Evolutionary conservation across 345 rosid species (phyloP).

Genomic region (Corchorus capsularis): DNA sequence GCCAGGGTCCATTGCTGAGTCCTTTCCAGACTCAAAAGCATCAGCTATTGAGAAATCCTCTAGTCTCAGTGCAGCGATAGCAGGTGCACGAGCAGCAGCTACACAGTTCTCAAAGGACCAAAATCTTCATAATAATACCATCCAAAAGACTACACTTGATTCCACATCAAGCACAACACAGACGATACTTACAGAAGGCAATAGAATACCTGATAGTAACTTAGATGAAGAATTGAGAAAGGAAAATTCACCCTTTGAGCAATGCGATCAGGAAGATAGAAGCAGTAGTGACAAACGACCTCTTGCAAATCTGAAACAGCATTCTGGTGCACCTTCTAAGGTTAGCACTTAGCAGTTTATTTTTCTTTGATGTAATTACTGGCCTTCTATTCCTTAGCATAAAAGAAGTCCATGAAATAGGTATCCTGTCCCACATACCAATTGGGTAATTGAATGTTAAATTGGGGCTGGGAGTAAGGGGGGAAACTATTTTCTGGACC

Average conservation of each 20-base stretch:
- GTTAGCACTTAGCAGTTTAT: conserved; percentile 16
- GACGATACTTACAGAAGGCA: conserved; percentile 28
- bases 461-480: not conserved
- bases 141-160: conserved; percentile 18
- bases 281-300: conserved; percentile 31
- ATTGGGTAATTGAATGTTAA: not conserved
- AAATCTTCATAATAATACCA: conserved; percentile 24
- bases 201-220: conserved; percentile 22
- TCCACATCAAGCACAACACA: conserved; percentile 22
- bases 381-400: too few relatives aligned
- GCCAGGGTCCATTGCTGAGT: conserved; percentile 61
- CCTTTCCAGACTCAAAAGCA: conserved; percentile 31
- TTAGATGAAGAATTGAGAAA: conserved; percentile 25
- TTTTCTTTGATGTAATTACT: not conserved
- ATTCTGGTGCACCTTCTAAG: conserved; percentile 36
- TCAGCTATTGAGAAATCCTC: conserved; percentile 44
- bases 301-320: conserved; percentile 26
- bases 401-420: not conserved
- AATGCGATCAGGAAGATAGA: conserved; percentile 16
- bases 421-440: not conserved
- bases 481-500: too few relatives aligned
- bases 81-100: conserved; percentile 86
- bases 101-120: conserved; percentile 63
- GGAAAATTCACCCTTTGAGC: conserved; percentile 19
- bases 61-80: conserved; percentile 71